These are phyloP conservation scores for Sanghuangporus baumii DNA, from an alignment of 1,284 basidiomycete species.

Conservation along the genomic window DNA sequence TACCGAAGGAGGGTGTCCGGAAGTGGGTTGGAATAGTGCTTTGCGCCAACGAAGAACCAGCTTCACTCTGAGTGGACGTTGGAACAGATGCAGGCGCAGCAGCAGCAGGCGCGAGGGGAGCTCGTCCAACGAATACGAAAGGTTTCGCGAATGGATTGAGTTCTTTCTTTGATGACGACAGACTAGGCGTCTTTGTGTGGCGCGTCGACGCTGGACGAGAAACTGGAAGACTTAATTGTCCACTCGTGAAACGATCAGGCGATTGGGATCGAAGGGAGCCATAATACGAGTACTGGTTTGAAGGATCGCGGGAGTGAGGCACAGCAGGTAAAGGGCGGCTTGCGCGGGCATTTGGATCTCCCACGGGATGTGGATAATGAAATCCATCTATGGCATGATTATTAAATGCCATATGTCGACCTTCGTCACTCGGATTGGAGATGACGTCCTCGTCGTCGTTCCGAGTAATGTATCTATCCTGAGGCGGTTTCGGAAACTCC, in stretches of 20 bases:
- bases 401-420: slow-evolving; percentile 22
- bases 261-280: slow-evolving; percentile 65
- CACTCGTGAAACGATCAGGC: slow-evolving; percentile 33
- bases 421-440: slow-evolving; percentile 80
- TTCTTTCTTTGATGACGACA: slow-evolving; percentile 29
- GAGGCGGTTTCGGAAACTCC: slow-evolving; percentile 71
- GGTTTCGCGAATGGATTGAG: slow-evolving; percentile 77
- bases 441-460: slow-evolving; percentile 58
- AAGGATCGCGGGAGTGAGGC: slow-evolving; percentile 59
- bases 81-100: slow-evolving; percentile 23
- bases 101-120: slow-evolving; percentile 20
- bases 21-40: slow-evolving; percentile 40
- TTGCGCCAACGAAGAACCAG: slow-evolving; percentile 30
- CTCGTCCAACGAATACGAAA: slow-evolving; percentile 59
- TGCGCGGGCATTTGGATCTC: slow-evolving; percentile 21
- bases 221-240: slow-evolving; percentile 12
- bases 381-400: slow-evolving; percentile 5
- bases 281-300: slow-evolving; percentile 53
- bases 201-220: slow-evolving; percentile 20
- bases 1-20: slow-evolving; percentile 56
- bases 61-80: slow-evolving; percentile 18
- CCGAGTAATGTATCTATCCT: slow-evolving; percentile 35
- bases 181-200: slow-evolving; percentile 21
- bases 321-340: slow-evolving; percentile 51
- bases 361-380: slow-evolving; percentile 21